These are phyloP conservation scores for Phytophthora vignae DNA, from an alignment of 352 stramenopile species.

Conservation along the genomic window DNA sequence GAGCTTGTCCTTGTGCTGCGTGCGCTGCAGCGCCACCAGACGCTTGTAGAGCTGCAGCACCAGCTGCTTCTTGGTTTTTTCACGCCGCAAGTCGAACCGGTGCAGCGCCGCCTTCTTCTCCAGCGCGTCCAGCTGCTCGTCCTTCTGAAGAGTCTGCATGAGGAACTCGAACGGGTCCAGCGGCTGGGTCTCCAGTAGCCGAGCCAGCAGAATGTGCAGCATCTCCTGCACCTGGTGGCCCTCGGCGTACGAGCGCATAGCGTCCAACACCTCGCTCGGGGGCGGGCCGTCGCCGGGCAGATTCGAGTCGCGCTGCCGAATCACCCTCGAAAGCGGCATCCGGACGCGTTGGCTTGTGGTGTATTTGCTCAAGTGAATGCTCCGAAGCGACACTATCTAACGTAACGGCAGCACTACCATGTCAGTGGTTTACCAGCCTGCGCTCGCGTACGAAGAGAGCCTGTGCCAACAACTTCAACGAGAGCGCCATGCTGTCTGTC, in stretches of 20 bases:
- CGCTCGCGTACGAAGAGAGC: slow-evolving; percentile 20
- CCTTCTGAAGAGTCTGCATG: slow-evolving; percentile 59
- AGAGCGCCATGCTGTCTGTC: background rate
- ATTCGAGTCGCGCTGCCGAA: slow-evolving; percentile 38
- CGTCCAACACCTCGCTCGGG: slow-evolving; percentile 51
- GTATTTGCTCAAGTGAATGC: background rate
- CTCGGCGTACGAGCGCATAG: slow-evolving; percentile 68
- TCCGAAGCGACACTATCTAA: slow-evolving; percentile 14
- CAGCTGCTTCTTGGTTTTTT: slow-evolving; percentile 70
- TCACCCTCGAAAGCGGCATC: slow-evolving; percentile 46
- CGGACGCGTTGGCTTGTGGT: background rate
- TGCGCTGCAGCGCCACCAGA: slow-evolving; percentile 60
- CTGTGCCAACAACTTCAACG: slow-evolving; percentile 21
- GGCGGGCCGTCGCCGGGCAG: slow-evolving; percentile 22
- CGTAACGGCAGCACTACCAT: background rate
- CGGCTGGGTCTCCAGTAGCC: slow-evolving; percentile 68
- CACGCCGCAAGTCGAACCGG: slow-evolving; percentile 68
- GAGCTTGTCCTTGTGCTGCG: slow-evolving; percentile 47
- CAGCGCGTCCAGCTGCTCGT: slow-evolving; percentile 61
- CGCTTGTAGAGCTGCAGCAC: slow-evolving; percentile 61
- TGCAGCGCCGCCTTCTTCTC: slow-evolving; percentile 48
- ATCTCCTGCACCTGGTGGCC: slow-evolving; percentile 70
- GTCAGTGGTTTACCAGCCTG: background rate
- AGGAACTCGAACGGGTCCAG: slow-evolving; percentile 77
- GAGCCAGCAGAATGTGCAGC: slow-evolving; percentile 64